Base-by-base conservation (phyloP, 1,284 basidiomycete genomes). In the Marasmius oreades region DNA sequence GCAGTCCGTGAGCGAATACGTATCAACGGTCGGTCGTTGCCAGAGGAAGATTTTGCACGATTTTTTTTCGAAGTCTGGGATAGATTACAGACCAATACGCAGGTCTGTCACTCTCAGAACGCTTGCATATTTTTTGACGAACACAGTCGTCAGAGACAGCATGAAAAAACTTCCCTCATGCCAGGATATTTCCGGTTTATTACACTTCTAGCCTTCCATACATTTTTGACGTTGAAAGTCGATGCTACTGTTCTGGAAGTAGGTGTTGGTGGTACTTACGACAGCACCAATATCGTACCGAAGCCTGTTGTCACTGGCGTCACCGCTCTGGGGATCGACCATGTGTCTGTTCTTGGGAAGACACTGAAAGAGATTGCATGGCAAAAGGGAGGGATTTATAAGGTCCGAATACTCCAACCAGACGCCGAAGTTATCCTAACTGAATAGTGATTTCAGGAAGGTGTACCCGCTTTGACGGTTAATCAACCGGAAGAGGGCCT, bases 51-150 rank as follows among this genome's bases (percentile, higher is more conserved):
- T 44, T 99, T 99, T 70, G 81, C 95, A 4, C 87, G 82, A 65
- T 97, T 89, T 70, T 99, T 99, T 73, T 99, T 95, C 69, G 88
- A 99, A 66, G 90, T 99, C 0, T 99, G 96, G 97, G 92, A 98
- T 67, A 81, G 79, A 56, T 77, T 99, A 2, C 81, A 88, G 52
- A 68, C 77, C n/a, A 92, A 93, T 65, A 71, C 77, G 20, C 71
- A 76, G 67, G 90, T 90, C 61, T 36, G 77, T 64, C 34, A 8
- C 55, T 43, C 34, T 59, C 18, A 53, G 45, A 53, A 42, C 58
- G 22, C 31, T 20, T 46, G 26, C 22, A 3, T 18, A 52, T 18
- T 14, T 47, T 50, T 47, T 23, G 37, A 58, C 28, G 57, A 58
- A 56, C 55, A 58, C 50, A 36, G 14, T 43, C 48, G 26, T 54